These are phyloP conservation scores for Trichoderma harzianum DNA, from an alignment of 2,329 filamentous ascomycete genomes.

Conservation along the genomic window DNA sequence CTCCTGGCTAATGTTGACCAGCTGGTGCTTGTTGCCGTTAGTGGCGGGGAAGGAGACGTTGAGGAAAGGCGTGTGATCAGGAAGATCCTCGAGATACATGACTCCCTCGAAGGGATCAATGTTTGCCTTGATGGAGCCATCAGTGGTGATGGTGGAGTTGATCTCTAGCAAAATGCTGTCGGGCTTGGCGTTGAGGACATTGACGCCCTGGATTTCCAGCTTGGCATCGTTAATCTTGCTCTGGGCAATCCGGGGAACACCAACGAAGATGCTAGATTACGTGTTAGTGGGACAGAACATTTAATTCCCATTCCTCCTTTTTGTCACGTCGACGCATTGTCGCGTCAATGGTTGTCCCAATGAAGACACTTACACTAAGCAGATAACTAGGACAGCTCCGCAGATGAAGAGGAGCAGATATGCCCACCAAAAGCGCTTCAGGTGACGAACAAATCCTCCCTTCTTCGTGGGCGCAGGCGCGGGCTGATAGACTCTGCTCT, in stretches of 20 bases:
- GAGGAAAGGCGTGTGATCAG: conserved; percentile 47
- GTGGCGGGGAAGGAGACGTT: conserved; percentile 51
- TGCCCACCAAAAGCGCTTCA: conserved; percentile 59
- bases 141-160: conserved; percentile 53
- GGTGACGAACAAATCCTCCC: conserved; percentile 44
- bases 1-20: conserved; percentile 51
- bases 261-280: conserved; percentile 50
- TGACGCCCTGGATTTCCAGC: conserved; percentile 50
- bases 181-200: conserved; percentile 44
- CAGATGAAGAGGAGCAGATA: conserved; percentile 50
- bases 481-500: conserved; percentile 28
- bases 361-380: conserved; percentile 53
- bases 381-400: conserved; percentile 53
- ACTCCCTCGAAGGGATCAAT: conserved; percentile 49
- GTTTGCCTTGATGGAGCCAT: conserved; percentile 50
- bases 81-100: conserved; percentile 53
- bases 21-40: conserved; percentile 45
- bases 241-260: conserved; percentile 55
- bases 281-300: background rate
- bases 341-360: background rate
- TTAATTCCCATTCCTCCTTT: background rate
- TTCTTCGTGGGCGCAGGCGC: conserved; percentile 29
- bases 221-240: conserved; percentile 51
- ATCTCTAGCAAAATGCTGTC: conserved; percentile 50
- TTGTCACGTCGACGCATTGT: background rate